Evolutionary conservation across 768 basidiomycete genomes (phyloP).

Genomic region (Naganishia antarctica): DNA sequence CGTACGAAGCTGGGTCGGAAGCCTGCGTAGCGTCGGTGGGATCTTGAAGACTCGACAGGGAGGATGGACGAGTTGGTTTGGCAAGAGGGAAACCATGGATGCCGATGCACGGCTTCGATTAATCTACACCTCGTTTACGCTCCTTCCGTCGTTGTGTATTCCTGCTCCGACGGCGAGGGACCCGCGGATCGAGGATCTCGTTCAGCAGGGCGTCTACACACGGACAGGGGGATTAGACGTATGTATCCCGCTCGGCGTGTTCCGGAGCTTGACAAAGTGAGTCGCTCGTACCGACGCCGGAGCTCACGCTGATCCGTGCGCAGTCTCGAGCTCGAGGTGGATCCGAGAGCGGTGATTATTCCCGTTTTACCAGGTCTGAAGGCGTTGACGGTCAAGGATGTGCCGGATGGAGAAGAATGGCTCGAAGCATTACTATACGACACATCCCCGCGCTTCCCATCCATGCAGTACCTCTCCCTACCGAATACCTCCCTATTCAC

Average conservation of each 20-base stretch:
- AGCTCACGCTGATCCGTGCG: background rate
- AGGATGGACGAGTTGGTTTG: conserved; percentile 33
- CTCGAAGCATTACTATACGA: conserved; percentile 38
- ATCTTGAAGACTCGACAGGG: conserved; percentile 38
- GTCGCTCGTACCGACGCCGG: conserved; percentile 21
- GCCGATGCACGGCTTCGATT: conserved; percentile 40
- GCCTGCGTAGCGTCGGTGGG: conserved; percentile 45
- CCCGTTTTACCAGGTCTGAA: conserved; percentile 38
- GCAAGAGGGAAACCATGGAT: conserved; percentile 40
- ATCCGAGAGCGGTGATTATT: conserved; percentile 42
- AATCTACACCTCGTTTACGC: conserved; percentile 45
- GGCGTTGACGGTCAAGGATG: conserved; percentile 44
- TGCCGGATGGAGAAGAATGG: conserved; percentile 48
- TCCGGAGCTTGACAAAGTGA: conserved; percentile 44
- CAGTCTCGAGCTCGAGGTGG: conserved; percentile 47
- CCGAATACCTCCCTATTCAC: conserved; percentile 30
- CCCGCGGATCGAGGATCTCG: conserved; percentile 41
- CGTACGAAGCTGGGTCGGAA: conserved; percentile 48
- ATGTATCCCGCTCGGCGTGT: conserved; percentile 42
- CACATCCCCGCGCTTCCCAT: conserved; percentile 31
- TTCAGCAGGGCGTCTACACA: conserved; percentile 46
- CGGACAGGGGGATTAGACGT: conserved; percentile 45
- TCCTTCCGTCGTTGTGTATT: conserved; percentile 44
- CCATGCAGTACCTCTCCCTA: conserved; percentile 39
- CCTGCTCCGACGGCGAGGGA: conserved; percentile 44